Percentiles rank a stretch among this genome's conserved stretches.
Evolutionary conservation across 305 asterid species (phyloP).

Genomic region (Fraxinus platypoda): DNA sequence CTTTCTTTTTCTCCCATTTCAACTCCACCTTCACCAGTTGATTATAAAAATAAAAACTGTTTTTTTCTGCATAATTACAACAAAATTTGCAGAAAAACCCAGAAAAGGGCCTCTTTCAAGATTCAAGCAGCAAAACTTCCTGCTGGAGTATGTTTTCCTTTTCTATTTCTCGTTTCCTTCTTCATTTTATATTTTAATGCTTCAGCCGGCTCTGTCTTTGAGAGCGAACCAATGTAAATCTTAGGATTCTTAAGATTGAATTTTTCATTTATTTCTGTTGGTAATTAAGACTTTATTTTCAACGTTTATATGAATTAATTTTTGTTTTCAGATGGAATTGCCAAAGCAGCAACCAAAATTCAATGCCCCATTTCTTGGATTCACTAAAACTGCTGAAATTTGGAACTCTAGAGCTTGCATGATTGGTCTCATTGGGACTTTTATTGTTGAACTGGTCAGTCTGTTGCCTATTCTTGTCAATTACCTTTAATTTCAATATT

Average conservation of each 20-base stretch:
- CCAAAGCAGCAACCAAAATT: constrained; percentile 73
- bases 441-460: constrained; percentile 71
- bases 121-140: constrained; percentile 80
- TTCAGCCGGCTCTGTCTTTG: not conserved
- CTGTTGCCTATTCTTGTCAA: not conserved
- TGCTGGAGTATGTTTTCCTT: constrained; percentile 49
- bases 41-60: not conserved
- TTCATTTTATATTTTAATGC: not conserved
- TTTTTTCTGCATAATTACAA: constrained; percentile 15
- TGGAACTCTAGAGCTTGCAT: constrained; percentile 94
- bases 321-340: constrained; percentile 48
- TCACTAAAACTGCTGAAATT: constrained; percentile 80
- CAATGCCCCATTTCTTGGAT: constrained; percentile 64
- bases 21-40: constrained; percentile 16
- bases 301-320: not conserved
- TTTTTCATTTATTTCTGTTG: not conserved
- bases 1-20: constrained; percentile 52
- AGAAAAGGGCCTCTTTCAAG: constrained; percentile 40
- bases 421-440: constrained; percentile 80
- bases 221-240: not conserved
- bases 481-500: not conserved
- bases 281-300: not conserved
- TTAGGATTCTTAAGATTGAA: not conserved
- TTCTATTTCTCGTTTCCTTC: not conserved
- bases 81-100: not conserved